A percentile compares a stretch with the other conserved stretches of the same genome.
Conservation (phyloP, 1,284 basidiomycete genomes). For the Trichosporon asahii region DNA sequence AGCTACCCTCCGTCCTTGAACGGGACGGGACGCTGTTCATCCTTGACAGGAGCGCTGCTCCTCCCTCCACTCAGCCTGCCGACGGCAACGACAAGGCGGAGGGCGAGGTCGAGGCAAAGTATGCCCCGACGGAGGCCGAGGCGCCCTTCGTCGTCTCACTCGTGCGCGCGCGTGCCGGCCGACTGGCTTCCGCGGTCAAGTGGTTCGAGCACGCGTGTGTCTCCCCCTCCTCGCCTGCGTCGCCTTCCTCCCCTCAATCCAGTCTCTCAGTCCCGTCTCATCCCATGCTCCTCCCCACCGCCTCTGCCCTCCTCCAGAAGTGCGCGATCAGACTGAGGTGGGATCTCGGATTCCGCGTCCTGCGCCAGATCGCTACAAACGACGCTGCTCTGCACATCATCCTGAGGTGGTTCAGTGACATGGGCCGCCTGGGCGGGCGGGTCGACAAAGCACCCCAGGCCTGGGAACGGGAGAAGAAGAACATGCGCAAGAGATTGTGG, state of each 20-base stretch:
- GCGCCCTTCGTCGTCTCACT: conserved; percentile 11
- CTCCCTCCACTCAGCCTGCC: background rate
- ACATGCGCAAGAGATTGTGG: background rate
- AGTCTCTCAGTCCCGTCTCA: background rate
- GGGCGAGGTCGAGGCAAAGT: conserved; percentile 3
- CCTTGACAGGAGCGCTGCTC: background rate
- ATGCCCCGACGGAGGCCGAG: background rate
- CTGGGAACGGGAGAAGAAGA: background rate
- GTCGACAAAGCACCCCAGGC: background rate
- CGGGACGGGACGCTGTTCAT: background rate
- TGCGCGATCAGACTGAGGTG: conserved; percentile 2
- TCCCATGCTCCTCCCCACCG: conserved; percentile 6
- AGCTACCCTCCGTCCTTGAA: background rate
- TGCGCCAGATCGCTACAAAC: background rate
- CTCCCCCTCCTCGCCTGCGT: background rate
- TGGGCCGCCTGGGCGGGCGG: background rate
- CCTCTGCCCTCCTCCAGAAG: conserved; percentile 5
- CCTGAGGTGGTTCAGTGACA: background rate
- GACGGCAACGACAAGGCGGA: background rate
- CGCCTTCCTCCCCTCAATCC: background rate
- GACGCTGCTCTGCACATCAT: background rate
- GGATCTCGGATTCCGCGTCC: conserved; percentile 5
- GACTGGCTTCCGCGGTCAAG: background rate
- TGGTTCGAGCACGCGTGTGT: conserved; percentile 7
- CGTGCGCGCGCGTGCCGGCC: conserved; percentile 7